A percentile compares a stretch with the other conserved stretches of the same genome.
phyloP scores from a whole-genome alignment of 768 basidiomycete genomes.

The Russula sp. region DNA sequence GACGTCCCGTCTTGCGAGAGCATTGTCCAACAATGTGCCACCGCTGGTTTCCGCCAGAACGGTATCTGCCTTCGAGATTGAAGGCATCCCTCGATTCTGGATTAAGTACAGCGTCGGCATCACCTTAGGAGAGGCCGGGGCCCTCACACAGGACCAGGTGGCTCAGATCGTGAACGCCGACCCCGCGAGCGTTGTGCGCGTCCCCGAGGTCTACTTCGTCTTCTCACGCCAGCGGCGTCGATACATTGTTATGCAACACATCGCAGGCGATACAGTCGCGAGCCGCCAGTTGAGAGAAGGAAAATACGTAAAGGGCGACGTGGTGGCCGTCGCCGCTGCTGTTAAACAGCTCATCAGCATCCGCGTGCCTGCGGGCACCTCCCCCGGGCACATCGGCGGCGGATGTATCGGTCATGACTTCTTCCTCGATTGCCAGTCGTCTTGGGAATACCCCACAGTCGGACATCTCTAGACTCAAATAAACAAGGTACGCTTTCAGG shows the following conservation, averaged over 20 bases:
- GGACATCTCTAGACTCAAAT: no score
- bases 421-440: no score
- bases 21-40: not conserved
- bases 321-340: not conserved
- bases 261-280: not conserved
- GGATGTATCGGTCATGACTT: not conserved
- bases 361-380: not conserved
- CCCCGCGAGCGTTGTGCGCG: not conserved
- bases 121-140: not conserved
- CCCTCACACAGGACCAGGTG: not conserved
- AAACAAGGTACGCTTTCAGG: no score
- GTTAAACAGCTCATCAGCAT: not conserved
- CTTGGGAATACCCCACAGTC: no score
- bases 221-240: not conserved
- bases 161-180: not conserved
- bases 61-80: no score
- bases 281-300: not conserved
- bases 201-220: not conserved
- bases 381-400: not conserved
- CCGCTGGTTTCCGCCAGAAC: not conserved
- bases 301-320: no score
- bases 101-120: no score
- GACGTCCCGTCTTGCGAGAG: no score
- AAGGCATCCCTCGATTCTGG: no score
- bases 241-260: not conserved